These are phyloP conservation scores for Physcomitrellopsis africana DNA, from an alignment of 225 moss, liverwort and hornwort genomes.

Conservation along the genomic window DNA sequence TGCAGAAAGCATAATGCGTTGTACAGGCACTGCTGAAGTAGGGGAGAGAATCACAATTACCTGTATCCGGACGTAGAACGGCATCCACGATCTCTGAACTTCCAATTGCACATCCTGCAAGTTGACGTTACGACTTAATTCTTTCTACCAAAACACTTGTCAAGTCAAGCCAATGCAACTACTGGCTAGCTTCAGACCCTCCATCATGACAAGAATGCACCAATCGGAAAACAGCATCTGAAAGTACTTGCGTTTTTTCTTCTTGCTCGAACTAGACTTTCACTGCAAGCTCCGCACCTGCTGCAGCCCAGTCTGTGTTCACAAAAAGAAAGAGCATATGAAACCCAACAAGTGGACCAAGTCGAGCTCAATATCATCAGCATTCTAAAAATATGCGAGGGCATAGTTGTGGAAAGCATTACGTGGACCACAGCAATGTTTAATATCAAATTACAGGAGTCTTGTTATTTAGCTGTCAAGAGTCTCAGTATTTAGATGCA, in stretches of 20 bases:
- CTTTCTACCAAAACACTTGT: slow-evolving; percentile 77
- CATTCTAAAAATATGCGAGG: background rate
- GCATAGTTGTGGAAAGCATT: too few relatives aligned
- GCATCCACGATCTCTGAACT: slow-evolving; percentile 85
- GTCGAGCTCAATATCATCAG: slow-evolving; percentile 4
- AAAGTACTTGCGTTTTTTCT: slow-evolving; percentile 78
- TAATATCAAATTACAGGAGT: too few relatives aligned
- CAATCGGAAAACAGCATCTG: slow-evolving; percentile 69
- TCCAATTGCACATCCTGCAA: slow-evolving; percentile 67
- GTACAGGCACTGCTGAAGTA: slow-evolving; percentile 13
- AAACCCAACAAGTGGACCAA: slow-evolving; percentile 16
- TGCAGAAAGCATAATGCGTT: background rate
- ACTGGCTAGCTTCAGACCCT: slow-evolving; percentile 83
- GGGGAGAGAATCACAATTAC: slow-evolving; percentile 32
- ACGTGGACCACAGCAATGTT: too few relatives aligned
- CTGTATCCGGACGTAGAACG: slow-evolving; percentile 64
- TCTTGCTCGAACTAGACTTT: slow-evolving; percentile 82
- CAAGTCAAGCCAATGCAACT: slow-evolving; percentile 90
- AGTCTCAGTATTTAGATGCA: slow-evolving; percentile 39
- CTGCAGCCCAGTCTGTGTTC: slow-evolving; percentile 72
- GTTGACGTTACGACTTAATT: slow-evolving; percentile 67
- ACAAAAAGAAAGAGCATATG: slow-evolving; percentile 28
- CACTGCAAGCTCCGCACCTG: slow-evolving; percentile 82
- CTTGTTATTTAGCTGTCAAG: too few relatives aligned
- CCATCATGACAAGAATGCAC: slow-evolving; percentile 94